A percentile compares a stretch with the other conserved stretches of the same genome.
Evolutionary conservation across 371 early-diverging fungal species (phyloP).

Genomic region (Mucor circinelloides): DNA sequence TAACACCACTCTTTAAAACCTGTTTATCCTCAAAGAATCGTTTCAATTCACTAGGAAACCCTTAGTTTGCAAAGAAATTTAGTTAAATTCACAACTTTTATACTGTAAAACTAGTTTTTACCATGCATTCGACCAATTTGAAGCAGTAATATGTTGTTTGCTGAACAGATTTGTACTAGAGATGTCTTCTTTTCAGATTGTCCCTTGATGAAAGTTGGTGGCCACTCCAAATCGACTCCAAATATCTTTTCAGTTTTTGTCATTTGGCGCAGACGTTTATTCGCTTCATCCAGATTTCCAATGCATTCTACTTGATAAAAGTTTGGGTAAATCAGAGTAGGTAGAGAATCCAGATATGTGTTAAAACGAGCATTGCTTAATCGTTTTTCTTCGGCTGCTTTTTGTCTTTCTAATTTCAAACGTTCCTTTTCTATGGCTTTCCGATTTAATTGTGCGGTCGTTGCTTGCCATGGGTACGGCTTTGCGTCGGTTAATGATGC

Average conservation of each 20-base stretch:
- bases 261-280: conserved; percentile 5
- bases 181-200: conserved; percentile 43
- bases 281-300: conserved; percentile 6
- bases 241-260: conserved; percentile 22
- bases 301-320: conserved; percentile 27
- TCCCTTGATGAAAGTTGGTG: conserved; percentile 39
- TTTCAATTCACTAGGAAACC: conserved; percentile 41
- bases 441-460: background rate
- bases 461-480: background rate
- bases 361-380: conserved; percentile 9
- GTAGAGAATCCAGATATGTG: conserved; percentile 6
- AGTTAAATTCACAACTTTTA: background rate
- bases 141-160: conserved; percentile 43
- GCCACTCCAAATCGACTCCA: conserved; percentile 67
- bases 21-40: conserved; percentile 40
- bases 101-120: conserved; percentile 1
- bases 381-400: background rate
- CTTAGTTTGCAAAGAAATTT: conserved; percentile 10
- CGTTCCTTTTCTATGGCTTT: background rate
- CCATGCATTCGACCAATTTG: conserved; percentile 49
- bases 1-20: conserved; percentile 57
- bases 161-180: conserved; percentile 58
- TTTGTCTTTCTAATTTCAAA: conserved; percentile 5
- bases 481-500: background rate
- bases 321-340: conserved; percentile 19